These are phyloP conservation scores for Botryotinia globosa DNA, from an alignment of 2,329 filamentous ascomycete genomes.

Conservation along the genomic window DNA sequence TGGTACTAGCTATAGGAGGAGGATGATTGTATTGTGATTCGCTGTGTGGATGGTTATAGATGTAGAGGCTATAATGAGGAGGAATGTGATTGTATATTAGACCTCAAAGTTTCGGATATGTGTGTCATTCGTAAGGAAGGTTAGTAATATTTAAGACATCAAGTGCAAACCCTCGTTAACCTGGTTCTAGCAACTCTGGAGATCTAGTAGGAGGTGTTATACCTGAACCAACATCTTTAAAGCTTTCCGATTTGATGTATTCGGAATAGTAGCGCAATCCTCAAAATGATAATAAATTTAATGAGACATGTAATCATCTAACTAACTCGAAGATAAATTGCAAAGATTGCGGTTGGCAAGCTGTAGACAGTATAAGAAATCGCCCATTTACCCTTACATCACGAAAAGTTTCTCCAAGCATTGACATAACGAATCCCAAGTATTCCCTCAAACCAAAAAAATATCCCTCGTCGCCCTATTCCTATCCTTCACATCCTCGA, in stretches of 20 bases:
- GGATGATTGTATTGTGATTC: too few species aligned
- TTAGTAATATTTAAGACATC: too few species aligned
- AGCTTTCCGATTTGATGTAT: too few species aligned
- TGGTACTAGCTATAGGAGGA: neutral
- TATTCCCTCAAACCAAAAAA: neutral
- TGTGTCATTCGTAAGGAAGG: too few species aligned
- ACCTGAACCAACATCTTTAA: too few species aligned
- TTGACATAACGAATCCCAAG: neutral
- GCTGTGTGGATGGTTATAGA: too few species aligned
- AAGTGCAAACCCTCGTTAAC: too few species aligned
- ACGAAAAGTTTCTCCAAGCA: neutral
- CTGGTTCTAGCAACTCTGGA: too few species aligned
- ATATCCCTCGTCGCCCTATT: neutral
- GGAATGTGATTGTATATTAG: too few species aligned
- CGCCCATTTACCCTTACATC: accelerated
- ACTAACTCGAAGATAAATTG: neutral
- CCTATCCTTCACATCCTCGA: neutral
- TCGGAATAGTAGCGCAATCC: neutral
- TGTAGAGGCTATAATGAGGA: accelerated
- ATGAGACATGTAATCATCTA: too few species aligned
- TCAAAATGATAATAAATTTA: neutral
- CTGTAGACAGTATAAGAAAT: neutral
- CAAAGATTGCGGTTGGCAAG: neutral
- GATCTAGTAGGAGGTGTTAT: too few species aligned
- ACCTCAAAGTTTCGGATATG: too few species aligned